phyloP scores from a whole-genome alignment of 805 yeast genomes.

The Ogataea saltuana region DNA sequence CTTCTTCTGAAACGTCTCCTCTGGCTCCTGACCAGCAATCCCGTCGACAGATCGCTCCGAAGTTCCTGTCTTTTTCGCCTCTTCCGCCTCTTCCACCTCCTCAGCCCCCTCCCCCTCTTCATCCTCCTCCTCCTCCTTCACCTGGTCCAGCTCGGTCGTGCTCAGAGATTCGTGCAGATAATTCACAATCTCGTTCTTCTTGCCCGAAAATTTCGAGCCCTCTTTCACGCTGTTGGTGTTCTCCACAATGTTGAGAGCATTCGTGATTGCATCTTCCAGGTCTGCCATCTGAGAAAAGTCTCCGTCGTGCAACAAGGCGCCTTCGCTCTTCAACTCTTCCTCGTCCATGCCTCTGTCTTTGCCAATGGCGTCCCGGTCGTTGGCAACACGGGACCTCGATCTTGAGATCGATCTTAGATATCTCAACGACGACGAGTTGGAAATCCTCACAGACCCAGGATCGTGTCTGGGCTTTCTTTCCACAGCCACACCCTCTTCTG shows the following conservation, averaged over 20 bases:
- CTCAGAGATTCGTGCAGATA: constrained; percentile 21
- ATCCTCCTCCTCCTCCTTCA: constrained; percentile 28
- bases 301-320: constrained; percentile 54
- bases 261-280: constrained; percentile 50
- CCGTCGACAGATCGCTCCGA: too few relatives aligned
- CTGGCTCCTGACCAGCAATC: too few relatives aligned
- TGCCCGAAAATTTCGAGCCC: constrained; percentile 18
- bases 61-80: constrained; percentile 4
- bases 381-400: constrained; percentile 55
- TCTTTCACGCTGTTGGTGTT: constrained; percentile 24
- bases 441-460: constrained; percentile 32
- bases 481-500: constrained; percentile 14
- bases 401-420: constrained; percentile 67
- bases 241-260: constrained; percentile 42
- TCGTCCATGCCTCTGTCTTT: constrained; percentile 28
- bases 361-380: constrained; percentile 36
- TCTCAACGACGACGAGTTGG: constrained; percentile 43
- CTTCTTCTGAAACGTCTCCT: too few relatives aligned
- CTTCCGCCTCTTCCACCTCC: constrained; percentile 16
- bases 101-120: constrained; percentile 12
- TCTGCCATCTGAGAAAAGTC: constrained; percentile 48
- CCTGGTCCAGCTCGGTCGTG: constrained; percentile 15
- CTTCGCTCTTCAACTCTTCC: constrained; percentile 53
- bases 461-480: constrained; percentile 44
- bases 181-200: constrained; percentile 22